phyloP scores from a whole-genome alignment of 2,329 filamentous ascomycete genomes.

The Hypoxylon sp. region DNA sequence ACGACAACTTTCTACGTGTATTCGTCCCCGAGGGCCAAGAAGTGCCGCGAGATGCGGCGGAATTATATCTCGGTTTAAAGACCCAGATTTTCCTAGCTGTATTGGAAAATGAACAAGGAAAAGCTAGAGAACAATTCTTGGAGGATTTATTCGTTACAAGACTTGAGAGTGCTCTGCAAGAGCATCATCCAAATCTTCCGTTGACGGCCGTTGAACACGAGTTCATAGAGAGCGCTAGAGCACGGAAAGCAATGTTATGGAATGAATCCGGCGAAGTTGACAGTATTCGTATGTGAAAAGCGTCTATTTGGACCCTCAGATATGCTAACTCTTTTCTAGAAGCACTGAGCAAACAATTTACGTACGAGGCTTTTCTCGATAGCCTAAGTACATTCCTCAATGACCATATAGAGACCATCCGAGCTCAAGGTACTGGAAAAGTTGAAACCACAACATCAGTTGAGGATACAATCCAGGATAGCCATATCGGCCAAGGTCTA shows the following conservation, averaged over 20 bases:
- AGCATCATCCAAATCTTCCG: constrained; percentile 50
- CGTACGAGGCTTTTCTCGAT: constrained; percentile 55
- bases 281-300: constrained; percentile 50
- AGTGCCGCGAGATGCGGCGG: constrained; percentile 52
- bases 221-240: constrained; percentile 50
- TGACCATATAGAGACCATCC: constrained; percentile 53
- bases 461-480: constrained; percentile 45
- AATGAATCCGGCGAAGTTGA: constrained; percentile 48
- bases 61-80: constrained; percentile 54
- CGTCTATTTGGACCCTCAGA: constrained; percentile 2
- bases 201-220: constrained; percentile 49
- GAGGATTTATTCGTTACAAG: constrained; percentile 52
- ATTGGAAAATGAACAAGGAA: constrained; percentile 51
- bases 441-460: constrained; percentile 44
- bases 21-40: constrained; percentile 52
- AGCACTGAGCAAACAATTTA: constrained; percentile 52
- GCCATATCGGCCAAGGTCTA: constrained; percentile 42
- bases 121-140: constrained; percentile 48
- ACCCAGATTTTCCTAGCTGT: constrained; percentile 55
- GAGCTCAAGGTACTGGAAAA: constrained; percentile 48
- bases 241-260: constrained; percentile 52
- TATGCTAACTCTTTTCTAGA: constrained; percentile 45
- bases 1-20: constrained; percentile 53
- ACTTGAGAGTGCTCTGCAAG: constrained; percentile 49
- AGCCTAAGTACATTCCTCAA: constrained; percentile 54